These are phyloP conservation scores for Nigrospora osmanthi DNA, from an alignment of 2,329 filamentous ascomycete species.

Conservation along the genomic window DNA sequence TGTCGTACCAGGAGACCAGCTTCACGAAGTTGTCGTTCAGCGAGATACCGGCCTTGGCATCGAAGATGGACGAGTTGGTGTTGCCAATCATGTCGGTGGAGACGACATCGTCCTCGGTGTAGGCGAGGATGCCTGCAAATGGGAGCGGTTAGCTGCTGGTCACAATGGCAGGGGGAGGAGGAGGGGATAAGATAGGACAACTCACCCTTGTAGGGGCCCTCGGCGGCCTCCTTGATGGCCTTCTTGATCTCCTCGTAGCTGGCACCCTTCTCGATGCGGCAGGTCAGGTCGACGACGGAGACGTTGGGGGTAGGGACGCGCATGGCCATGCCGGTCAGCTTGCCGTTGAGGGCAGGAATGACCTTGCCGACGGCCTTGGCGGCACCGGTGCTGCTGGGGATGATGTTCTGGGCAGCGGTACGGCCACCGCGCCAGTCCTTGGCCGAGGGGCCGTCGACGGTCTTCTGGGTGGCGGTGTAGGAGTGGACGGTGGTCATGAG, in stretches of 20 bases:
- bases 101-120: slow-evolving; percentile 96
- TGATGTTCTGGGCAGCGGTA: slow-evolving; percentile 99
- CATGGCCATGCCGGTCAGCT: slow-evolving; percentile 99
- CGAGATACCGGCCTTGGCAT: slow-evolving; percentile 97
- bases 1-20: slow-evolving; percentile 97
- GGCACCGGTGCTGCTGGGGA: slow-evolving; percentile 96
- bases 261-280: slow-evolving; percentile 85
- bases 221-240: slow-evolving; percentile 78
- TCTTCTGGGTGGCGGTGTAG: slow-evolving; percentile 99
- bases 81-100: slow-evolving; percentile 92
- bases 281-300: slow-evolving; percentile 96
- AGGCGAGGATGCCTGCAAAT: slow-evolving; percentile 70
- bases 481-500: slow-evolving; percentile 99
- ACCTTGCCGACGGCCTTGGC: slow-evolving; percentile 99
- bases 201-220: slow-evolving; percentile 79
- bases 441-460: slow-evolving; percentile 90
- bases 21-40: slow-evolving; percentile 99
- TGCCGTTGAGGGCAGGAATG: slow-evolving; percentile 95
- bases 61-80: slow-evolving; percentile 93
- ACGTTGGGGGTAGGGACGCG: slow-evolving; percentile 98
- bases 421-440: slow-evolving; percentile 99
- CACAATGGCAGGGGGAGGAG: neutral
- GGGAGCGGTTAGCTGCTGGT: slow-evolving; percentile 5
- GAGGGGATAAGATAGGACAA: slow-evolving; percentile 7
- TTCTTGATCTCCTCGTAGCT: slow-evolving; percentile 89